Base-by-base conservation (phyloP, 352 stramenopile species). In the Phytophthora megakarya region DNA sequence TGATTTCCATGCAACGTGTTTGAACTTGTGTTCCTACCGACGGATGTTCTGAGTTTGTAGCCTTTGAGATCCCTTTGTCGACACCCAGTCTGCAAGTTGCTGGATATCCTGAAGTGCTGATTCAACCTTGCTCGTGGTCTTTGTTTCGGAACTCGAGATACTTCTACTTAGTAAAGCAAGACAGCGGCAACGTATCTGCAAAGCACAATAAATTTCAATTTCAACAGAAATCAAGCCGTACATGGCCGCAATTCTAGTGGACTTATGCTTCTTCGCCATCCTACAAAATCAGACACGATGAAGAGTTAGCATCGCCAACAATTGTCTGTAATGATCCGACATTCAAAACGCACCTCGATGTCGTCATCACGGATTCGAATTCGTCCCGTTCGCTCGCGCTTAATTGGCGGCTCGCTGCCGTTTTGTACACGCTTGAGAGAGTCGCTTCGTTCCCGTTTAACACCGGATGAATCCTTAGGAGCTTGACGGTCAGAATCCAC, bases 361-460 rank as follows among this genome's bases (percentile, higher is more conserved):
- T 70, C 68, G 16, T 80, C 61, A 33, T 72, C 55, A 52, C 48
- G 67, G 56, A 52, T 35, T 35, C 52, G 66, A 13, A 40, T 59
- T 25, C 66, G 59, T 39, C 55, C 64, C 43, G 65, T 43, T 18
- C 70, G 70, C 30, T 73, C 71, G 18, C 71, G 55, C 58, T 85
- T 85, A 13, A 66, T 25, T 23, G 60, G 61, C 12, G 70, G 67
- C 39, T 68, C 61, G 18, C 49, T 47, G 26, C 53, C 57, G 32
- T 65, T 65, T 63, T 65, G 43, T 35, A 49, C 42, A 50, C 60
- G 56, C 33, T 75, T 69, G 3, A 70, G 44, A n/a, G 72, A 80
- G 28, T 75, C 65, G 19, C 60, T 72, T 43, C 72, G 72, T 19
- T 80, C 72, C n/a, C 72, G 61, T 32, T 83, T 83, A 16, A 28